Conservation (phyloP, 192 early-diverging fungal genomes). For the Lunasporangiospora selenospora region DNA sequence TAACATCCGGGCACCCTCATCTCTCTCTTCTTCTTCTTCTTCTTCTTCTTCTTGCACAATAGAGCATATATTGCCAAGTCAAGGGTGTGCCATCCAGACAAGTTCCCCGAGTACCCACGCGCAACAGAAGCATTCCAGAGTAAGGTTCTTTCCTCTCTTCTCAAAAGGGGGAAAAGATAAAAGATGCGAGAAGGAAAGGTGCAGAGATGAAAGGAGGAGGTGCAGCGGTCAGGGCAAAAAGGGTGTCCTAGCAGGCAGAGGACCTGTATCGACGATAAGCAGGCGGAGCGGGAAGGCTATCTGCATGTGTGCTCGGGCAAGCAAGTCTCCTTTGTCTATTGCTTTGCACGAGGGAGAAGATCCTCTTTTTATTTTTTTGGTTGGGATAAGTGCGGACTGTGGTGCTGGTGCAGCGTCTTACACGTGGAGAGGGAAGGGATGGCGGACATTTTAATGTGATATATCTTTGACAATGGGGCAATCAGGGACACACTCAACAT, state of each 20-base stretch:
- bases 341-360: too few species aligned
- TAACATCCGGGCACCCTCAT: too few species aligned
- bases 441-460: too few species aligned
- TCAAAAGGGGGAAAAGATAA: too few species aligned
- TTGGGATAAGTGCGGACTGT: too few species aligned
- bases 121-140: conserved; percentile 65
- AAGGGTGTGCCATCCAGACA: conserved; percentile 64
- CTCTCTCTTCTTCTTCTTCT: not conserved
- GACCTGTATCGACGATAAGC: not conserved
- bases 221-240: not conserved
- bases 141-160: conserved; percentile 14
- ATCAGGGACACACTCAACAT: too few species aligned
- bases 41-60: conserved; percentile 1
- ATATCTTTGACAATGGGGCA: too few species aligned
- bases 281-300: not conserved
- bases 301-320: too few species aligned
- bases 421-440: too few species aligned
- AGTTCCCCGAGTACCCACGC: conserved; percentile 61
- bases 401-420: too few species aligned
- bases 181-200: not conserved
- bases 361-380: too few species aligned
- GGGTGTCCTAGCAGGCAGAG: not conserved
- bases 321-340: too few species aligned
- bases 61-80: conserved; percentile 54
- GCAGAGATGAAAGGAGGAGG: not conserved